These are phyloP conservation scores for Chytriomyces confervae DNA, from an alignment of 192 early-diverging fungal genomes.

Conservation along the genomic window DNA sequence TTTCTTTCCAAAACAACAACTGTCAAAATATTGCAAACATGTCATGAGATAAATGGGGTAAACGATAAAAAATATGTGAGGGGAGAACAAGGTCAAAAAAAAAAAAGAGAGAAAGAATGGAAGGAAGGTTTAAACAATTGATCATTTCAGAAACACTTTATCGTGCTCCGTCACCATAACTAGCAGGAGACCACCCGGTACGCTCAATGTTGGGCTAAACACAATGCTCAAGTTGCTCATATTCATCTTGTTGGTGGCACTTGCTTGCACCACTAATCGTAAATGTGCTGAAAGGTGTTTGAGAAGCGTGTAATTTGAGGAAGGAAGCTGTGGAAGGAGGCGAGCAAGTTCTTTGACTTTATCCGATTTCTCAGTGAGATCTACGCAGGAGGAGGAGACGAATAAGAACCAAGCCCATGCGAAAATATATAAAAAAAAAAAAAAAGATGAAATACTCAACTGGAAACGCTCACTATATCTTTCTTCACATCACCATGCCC, in stretches of 20 bases:
- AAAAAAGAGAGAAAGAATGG: too few relatives aligned
- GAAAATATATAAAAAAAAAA: constrained; percentile 4
- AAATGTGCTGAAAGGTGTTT: constrained; percentile 87
- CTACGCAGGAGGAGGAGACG: constrained; percentile 40
- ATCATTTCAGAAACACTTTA: constrained; percentile 43
- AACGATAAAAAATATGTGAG: too few relatives aligned
- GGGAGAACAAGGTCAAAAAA: too few relatives aligned
- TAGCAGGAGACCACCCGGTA: constrained; percentile 90
- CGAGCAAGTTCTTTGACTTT: constrained; percentile 81
- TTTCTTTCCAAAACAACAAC: too few relatives aligned
- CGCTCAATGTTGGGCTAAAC: constrained; percentile 91
- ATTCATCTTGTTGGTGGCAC: constrained; percentile 92
- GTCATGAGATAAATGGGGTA: too few relatives aligned
- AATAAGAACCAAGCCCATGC: not conserved
- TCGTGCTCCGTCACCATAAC: constrained; percentile 85
- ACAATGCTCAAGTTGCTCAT: constrained; percentile 95
- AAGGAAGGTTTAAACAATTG: too few relatives aligned
- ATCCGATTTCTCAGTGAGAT: constrained; percentile 77
- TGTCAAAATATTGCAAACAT: too few relatives aligned
- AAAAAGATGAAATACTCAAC: constrained; percentile 11
- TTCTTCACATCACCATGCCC: constrained; percentile 80
- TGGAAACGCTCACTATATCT: constrained; percentile 81
- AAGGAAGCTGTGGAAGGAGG: constrained; percentile 77
- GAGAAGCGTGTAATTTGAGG: constrained; percentile 90
- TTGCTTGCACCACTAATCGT: constrained; percentile 81